Evolutionary conservation across 1,284 basidiomycete species (phyloP), one percentile per base, ranked within the genome.

Genomic region (Flammula alnicola): DNA sequence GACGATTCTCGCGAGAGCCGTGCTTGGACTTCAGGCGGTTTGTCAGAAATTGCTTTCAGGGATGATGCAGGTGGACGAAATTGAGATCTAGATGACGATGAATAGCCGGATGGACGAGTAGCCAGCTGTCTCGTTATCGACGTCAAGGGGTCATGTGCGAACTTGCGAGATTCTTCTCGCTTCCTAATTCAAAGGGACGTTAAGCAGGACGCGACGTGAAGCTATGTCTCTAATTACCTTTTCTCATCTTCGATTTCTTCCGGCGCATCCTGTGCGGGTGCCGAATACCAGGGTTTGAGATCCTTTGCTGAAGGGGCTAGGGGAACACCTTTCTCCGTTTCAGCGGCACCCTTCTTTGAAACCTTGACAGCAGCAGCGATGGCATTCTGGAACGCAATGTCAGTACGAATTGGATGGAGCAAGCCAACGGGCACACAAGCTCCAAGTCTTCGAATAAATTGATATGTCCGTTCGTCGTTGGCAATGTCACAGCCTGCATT

Each of bases 391-490:
- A 12, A 26, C 16, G 72, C 64, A 57, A 72, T 78, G 78, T 56
- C 20, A 44, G 36, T n/a, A 14, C 11, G 5, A 17, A 47, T n/a
- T 44, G 8, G 25, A 32, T 11, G 16, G 8, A 14, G 16, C 19
- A 9, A 38, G 29, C 10, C 33, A 12, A 62, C 74, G 8, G 48
- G 82, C 86, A 59, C 77, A 57, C 55, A 4, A 54, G 76, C 60
- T 91, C 89, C 8, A 91, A 55, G 59, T 90, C 87, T 56, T 87
- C 83, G 57, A 92, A 91, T 44, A 91, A 68, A 60, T 92, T 91
- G 68, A 91, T 88, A 59, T 91, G 89, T 0, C 81, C 83, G 41
- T 66, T 66, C 2, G 70, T 71, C 0, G 73, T 75, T 25, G 76
- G 72, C n/a, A 80, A 59, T 7, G 70, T 66, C 3, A 74, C 73